phyloP scores from a whole-genome alignment of 129 eudicot species.

The Flaveria linearis region DNA sequence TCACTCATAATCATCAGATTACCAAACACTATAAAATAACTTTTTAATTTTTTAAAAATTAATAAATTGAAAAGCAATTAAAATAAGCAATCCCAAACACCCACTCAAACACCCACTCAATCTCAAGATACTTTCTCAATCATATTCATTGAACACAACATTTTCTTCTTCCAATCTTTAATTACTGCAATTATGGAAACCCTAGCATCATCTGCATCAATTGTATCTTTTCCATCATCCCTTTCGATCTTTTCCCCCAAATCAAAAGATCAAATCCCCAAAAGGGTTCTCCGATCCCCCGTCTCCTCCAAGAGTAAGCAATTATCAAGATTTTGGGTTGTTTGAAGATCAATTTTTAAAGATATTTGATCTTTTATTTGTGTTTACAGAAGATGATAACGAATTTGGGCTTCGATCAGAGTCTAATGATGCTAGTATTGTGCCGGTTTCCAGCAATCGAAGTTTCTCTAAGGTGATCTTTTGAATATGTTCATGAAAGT shows the following conservation, averaged over 20 bases:
- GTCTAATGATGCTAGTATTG: slow-evolving; percentile 44
- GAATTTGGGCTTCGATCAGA: slow-evolving; percentile 57
- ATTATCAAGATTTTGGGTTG: neutral
- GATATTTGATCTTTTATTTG: slow-evolving; percentile 13
- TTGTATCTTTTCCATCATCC: slow-evolving; percentile 44
- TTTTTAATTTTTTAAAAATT: too few relatives aligned
- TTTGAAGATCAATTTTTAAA: neutral
- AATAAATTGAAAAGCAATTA: too few relatives aligned
- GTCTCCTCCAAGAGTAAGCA: slow-evolving; percentile 54
- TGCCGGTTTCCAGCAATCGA: slow-evolving; percentile 51
- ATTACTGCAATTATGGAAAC: slow-evolving; percentile 47
- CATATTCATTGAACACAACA: neutral
- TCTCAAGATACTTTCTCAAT: neutral
- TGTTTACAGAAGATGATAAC: slow-evolving; percentile 39
- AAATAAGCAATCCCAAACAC: too few relatives aligned
- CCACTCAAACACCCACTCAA: too few relatives aligned
- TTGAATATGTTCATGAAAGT: neutral
- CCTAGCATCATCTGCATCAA: slow-evolving; percentile 51
- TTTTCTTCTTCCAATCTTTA: neutral
- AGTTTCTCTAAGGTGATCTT: slow-evolving; percentile 56
- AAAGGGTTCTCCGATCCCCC: slow-evolving; percentile 47
- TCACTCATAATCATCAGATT: too few relatives aligned
- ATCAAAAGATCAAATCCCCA: slow-evolving; percentile 33
- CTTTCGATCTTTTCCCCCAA: slow-evolving; percentile 46
- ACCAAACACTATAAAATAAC: too few relatives aligned